Conservation (phyloP, 1,284 basidiomycete species). For the Kwoniella shivajii region DNA sequence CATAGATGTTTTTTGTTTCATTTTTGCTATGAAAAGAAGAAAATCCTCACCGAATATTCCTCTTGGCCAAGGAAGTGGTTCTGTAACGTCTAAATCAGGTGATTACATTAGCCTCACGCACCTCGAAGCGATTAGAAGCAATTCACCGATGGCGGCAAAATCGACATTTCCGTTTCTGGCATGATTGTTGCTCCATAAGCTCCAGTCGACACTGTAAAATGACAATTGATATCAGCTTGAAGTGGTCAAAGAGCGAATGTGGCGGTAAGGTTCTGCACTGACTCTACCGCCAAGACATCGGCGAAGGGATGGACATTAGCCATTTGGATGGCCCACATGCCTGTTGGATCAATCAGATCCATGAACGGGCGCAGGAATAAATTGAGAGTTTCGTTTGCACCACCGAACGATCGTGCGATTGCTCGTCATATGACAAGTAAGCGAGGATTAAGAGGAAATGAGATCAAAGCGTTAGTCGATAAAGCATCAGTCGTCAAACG, state of each 20-base stretch:
- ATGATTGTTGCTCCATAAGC: slow-evolving; percentile 8
- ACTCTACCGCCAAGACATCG: slow-evolving; percentile 46
- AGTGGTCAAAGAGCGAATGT: background rate
- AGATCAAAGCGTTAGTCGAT: too few species aligned
- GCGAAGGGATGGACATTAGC: slow-evolving; percentile 37
- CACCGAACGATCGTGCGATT: too few species aligned
- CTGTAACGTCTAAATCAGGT: slow-evolving; percentile 27
- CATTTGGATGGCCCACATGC: slow-evolving; percentile 34
- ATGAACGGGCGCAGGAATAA: background rate
- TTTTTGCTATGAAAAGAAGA: background rate
- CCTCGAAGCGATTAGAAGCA: background rate
- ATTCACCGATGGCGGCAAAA: slow-evolving; percentile 40
- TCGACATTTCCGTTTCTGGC: slow-evolving; percentile 44
- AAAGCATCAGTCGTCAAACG: too few species aligned
- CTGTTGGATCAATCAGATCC: slow-evolving; percentile 6
- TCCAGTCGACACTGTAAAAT: slow-evolving; percentile 45
- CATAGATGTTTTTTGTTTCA: background rate
- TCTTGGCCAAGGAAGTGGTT: slow-evolving; percentile 33
- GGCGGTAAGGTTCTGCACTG: slow-evolving; percentile 10
- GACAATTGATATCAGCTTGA: too few species aligned
- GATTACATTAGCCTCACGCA: background rate
- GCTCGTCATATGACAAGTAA: too few species aligned
- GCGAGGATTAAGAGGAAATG: too few species aligned
- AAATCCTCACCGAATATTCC: slow-evolving; percentile 32
- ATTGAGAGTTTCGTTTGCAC: background rate